Conservation (phyloP, 441 rosid species). For the Theobroma grandiflorum region DNA sequence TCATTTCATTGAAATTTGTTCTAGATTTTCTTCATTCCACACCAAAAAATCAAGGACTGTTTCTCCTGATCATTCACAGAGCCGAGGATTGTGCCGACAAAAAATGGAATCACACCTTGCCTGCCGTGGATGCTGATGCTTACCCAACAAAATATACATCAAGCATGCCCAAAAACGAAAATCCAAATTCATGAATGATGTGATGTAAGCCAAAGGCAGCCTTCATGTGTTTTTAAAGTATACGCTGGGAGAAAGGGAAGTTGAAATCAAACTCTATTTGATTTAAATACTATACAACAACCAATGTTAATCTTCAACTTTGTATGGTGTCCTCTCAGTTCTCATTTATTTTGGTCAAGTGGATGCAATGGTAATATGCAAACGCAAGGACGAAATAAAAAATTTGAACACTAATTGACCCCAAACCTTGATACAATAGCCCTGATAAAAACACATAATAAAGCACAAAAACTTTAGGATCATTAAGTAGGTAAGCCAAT, state of each 20-base stretch:
- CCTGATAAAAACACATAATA: not conserved
- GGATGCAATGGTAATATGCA: not conserved
- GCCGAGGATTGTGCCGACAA: not conserved
- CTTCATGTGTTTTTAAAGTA: not conserved
- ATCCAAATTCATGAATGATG: not conserved
- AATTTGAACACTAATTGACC: not conserved
- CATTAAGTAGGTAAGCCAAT: not conserved
- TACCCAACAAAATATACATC: not conserved
- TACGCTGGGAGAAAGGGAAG: not conserved
- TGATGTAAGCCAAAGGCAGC: not conserved
- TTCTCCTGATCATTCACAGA: not conserved
- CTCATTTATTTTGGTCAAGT: not conserved
- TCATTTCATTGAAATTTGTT: not conserved
- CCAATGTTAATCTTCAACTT: not conserved
- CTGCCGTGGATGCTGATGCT: not conserved
- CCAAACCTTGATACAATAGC: not conserved
- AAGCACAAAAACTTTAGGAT: not conserved
- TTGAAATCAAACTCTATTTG: not conserved
- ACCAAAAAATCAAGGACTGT: not conserved
- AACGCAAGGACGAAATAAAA: not conserved
- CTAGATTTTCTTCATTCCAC: not conserved
- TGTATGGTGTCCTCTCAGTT: not conserved
- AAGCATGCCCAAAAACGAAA: not conserved
- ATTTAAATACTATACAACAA: not conserved
- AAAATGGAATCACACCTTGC: not conserved